These are phyloP conservation scores for Ceratorhiza oryzae-sativae DNA, from an alignment of 1,284 basidiomycete species.

Conservation along the genomic window DNA sequence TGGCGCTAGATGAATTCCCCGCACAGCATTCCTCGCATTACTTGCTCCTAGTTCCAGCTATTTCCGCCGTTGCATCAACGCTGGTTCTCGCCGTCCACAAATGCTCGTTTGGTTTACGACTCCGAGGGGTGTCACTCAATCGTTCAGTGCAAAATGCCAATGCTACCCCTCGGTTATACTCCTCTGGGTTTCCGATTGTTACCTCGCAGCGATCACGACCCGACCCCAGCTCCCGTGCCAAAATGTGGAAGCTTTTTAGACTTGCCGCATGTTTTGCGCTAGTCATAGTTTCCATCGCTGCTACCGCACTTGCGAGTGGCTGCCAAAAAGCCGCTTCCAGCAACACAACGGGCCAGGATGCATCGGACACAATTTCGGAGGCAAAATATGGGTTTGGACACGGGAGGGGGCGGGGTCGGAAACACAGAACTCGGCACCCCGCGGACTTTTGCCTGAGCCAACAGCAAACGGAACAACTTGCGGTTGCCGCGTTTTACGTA, in stretches of 20 bases:
- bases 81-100: background rate
- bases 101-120: background rate
- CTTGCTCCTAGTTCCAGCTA: background rate
- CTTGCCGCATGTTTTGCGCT: slow-evolving; percentile 15
- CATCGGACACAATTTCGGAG: background rate
- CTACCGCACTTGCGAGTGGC: slow-evolving; percentile 4
- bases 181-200: slow-evolving; percentile 1
- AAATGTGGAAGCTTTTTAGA: slow-evolving; percentile 24
- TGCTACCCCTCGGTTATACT: background rate
- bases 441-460: slow-evolving; percentile 14
- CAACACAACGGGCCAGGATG: background rate
- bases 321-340: background rate
- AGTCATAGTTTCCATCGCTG: background rate
- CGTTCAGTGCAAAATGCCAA: slow-evolving; percentile 1
- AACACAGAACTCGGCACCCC: background rate
- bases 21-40: background rate
- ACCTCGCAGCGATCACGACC: background rate
- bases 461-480: slow-evolving; percentile 9
- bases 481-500: slow-evolving; percentile 10
- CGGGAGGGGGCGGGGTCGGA: background rate
- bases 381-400: slow-evolving; percentile 6
- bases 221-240: slow-evolving; percentile 7
- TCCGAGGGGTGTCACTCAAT: background rate
- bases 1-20: background rate
- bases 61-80: background rate